Conservation (phyloP, 345 rosid species). For the Gossypium thurberi region DNA sequence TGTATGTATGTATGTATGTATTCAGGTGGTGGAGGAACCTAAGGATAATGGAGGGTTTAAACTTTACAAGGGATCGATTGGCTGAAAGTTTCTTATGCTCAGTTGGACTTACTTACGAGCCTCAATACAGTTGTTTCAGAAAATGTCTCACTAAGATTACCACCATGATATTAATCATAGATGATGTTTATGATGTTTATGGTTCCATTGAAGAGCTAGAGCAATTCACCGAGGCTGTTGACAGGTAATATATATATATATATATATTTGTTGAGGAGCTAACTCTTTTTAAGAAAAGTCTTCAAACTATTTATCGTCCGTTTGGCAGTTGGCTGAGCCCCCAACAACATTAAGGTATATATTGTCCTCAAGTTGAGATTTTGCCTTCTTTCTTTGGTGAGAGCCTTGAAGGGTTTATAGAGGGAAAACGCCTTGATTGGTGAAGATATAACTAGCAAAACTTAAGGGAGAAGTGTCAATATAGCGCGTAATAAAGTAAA, state of each 20-base stretch:
- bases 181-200: slow-evolving; percentile 49
- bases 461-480: too few species aligned
- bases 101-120: slow-evolving; percentile 33
- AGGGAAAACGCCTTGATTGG: too few species aligned
- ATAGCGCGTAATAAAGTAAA: too few species aligned
- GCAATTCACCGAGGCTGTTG: slow-evolving; percentile 39
- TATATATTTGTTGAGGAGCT: too few species aligned
- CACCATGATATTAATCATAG: slow-evolving; percentile 32
- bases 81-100: slow-evolving; percentile 46
- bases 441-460: too few species aligned
- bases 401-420: too few species aligned
- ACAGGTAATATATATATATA: slow-evolving; percentile 16
- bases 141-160: slow-evolving; percentile 39
- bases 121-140: slow-evolving; percentile 27
- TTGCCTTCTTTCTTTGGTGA: too few species aligned
- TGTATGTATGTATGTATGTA: background rate
- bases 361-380: too few species aligned
- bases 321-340: too few species aligned
- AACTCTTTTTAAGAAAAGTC: too few species aligned
- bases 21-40: slow-evolving; percentile 52
- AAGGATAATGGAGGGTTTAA: slow-evolving; percentile 27
- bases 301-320: too few species aligned
- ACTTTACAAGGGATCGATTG: slow-evolving; percentile 40
- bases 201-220: slow-evolving; percentile 43
- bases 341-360: too few species aligned